Evolutionary conservation across 768 basidiomycete species (phyloP).

Genomic region (Boletales sp.): DNA sequence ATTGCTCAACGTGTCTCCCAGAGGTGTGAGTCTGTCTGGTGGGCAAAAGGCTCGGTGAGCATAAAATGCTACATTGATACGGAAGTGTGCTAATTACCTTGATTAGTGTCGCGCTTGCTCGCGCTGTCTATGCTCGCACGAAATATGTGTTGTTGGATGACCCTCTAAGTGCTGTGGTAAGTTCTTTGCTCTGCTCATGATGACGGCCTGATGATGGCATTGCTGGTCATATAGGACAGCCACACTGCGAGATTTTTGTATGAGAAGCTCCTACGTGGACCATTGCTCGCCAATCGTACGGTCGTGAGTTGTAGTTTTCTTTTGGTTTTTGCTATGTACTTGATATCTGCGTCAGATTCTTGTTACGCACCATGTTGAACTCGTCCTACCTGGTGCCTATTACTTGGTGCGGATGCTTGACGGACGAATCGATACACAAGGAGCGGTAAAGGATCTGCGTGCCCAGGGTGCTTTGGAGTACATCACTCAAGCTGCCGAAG

Average conservation of each 20-base stretch:
- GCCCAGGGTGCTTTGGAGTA: constrained; percentile 58
- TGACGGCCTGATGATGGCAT: not conserved
- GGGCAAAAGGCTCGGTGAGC: constrained; percentile 76
- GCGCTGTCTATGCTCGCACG: constrained; percentile 73
- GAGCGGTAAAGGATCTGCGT: constrained; percentile 61
- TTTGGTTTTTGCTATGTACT: not conserved
- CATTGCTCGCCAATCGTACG: constrained; percentile 63
- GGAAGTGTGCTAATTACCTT: constrained; percentile 1
- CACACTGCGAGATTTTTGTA: constrained; percentile 63
- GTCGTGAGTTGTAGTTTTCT: constrained; percentile 41
- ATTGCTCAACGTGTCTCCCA: constrained; percentile 16
- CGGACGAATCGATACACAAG: constrained; percentile 75
- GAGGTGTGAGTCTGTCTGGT: constrained; percentile 73
- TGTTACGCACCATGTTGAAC: constrained; percentile 82
- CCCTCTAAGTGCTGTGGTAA: constrained; percentile 76
- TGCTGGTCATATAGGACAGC: constrained; percentile 46
- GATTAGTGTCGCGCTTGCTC: constrained; percentile 72
- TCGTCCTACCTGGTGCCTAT: constrained; percentile 69
- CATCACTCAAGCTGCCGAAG: constrained; percentile 52
- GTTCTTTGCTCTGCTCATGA: constrained; percentile 20
- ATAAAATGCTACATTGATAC: not conserved
- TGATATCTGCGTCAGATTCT: constrained; percentile 41
- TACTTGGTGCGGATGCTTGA: constrained; percentile 79
- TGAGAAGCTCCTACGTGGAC: constrained; percentile 63
- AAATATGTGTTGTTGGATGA: constrained; percentile 76